These are phyloP conservation scores for Amanita molliuscula DNA, from an alignment of 768 basidiomycete species.

Conservation along the genomic window DNA sequence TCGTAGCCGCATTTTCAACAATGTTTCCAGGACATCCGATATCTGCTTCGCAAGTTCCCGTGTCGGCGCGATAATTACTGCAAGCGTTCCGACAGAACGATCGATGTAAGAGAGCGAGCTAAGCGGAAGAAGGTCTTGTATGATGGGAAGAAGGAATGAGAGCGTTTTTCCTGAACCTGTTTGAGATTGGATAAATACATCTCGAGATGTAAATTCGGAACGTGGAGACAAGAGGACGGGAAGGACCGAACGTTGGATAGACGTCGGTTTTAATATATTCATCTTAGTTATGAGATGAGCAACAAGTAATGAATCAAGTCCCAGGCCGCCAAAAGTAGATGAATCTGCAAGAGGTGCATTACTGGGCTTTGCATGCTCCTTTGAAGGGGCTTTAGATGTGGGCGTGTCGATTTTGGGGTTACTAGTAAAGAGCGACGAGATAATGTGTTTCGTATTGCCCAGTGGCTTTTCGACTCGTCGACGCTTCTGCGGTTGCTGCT, in stretches of 20 bases:
- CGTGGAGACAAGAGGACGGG: conserved; percentile 31
- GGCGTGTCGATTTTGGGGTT: conserved; percentile 61
- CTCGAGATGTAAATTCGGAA: conserved; percentile 35
- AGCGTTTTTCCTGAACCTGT: conserved; percentile 97
- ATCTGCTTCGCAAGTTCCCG: conserved; percentile 96
- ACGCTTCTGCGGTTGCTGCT: conserved; percentile 38
- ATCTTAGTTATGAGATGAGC: conserved; percentile 74
- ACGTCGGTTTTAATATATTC: conserved; percentile 76
- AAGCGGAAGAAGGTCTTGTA: conserved; percentile 88
- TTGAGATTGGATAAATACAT: conserved; percentile 92
- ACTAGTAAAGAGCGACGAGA: conserved; percentile 84
- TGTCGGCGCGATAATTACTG: conserved; percentile 90
- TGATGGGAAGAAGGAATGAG: conserved; percentile 86
- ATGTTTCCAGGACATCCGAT: conserved; percentile 80
- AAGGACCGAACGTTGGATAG: conserved; percentile 80
- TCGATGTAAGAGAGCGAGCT: conserved; percentile 89
- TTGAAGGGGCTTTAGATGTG: conserved; percentile 13
- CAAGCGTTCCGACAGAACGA: conserved; percentile 88
- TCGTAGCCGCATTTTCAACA: conserved; percentile 69
- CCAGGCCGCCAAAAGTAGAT: conserved; percentile 74
- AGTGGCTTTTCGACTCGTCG: conserved; percentile 22
- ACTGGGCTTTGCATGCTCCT: conserved; percentile 41
- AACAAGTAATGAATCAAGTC: conserved; percentile 72
- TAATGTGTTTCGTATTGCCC: conserved; percentile 44
- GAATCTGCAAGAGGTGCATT: conserved; percentile 75